Base-by-base conservation (phyloP, 148 eudicot species). In the Polygonum maritimum region DNA sequence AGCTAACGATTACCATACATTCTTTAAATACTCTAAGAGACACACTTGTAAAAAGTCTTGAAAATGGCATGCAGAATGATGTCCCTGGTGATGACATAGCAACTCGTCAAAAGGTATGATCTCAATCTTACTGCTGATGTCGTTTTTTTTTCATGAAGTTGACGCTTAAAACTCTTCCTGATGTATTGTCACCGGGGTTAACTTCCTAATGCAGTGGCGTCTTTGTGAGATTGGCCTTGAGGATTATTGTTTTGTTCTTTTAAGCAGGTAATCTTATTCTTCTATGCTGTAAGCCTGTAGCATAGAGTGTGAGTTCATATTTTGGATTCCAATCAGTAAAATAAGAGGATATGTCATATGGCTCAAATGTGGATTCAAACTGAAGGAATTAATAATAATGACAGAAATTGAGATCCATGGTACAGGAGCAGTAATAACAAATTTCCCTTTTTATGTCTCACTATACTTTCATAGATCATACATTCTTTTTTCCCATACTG, bases 171-270 rank as follows among this genome's bases (percentile, higher is more conserved):
- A 26, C 15, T 63, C 36, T n/a, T 44, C 44, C 49, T 76, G 65
- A 76, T 44, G 58, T 13, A 76, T 16, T n/a, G 31, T 45, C 19
- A n/a, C 47, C 4, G 69, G 19, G 36, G 5, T 31, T 76, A 48
- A 7, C n/a, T 16, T 67, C 10, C n/a, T 19, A n/a, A 52, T 82
- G 69, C 90, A 95, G 98, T 95, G 98, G 98, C 96, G 98, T 71
- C 98, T 95, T 80, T 86, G 92, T 80, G 98, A 95, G 85, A 92
- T 95, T 84, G 98, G 98, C 70, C 94, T 95, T 52, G 98, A 95
- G 81, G 97, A 95, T 78, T 95, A 92, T 79, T 87, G 87, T 45
- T 95, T 95, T 86, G 92, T 95, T 79, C 97, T 95, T 70, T 65
- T 95, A 71, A 95, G 98, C 89, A 89, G 98, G 98, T 95, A 86